Percentiles rank a stretch among this genome's conserved stretches.
Evolutionary conservation across 2,329 filamentous ascomycete genomes (phyloP).

Genomic region (Diplodia seriata): DNA sequence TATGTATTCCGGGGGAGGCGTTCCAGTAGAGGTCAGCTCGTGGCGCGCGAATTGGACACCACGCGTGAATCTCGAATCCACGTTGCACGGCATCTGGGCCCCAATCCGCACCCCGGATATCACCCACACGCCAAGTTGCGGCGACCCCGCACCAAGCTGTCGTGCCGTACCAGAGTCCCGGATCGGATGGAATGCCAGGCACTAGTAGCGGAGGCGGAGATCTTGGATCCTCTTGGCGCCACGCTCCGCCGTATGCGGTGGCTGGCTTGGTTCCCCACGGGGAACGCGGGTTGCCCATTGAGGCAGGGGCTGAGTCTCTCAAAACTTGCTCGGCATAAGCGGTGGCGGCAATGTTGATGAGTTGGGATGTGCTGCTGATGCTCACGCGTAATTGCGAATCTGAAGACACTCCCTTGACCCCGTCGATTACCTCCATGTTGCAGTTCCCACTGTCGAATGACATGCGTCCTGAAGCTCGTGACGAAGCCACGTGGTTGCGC

Average conservation of each 20-base stretch:
- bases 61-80: background rate
- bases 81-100: background rate
- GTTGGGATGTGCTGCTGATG: conserved; percentile 12
- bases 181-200: conserved; percentile 9
- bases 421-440: background rate
- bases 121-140: conserved; percentile 4
- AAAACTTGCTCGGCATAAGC: conserved; percentile 12
- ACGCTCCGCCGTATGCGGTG: conserved; percentile 1
- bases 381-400: background rate
- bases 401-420: background rate
- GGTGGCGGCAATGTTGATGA: conserved; percentile 6
- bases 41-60: background rate
- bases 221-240: conserved; percentile 24
- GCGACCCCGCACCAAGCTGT: conserved; percentile 15
- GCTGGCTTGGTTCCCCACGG: conserved; percentile 24
- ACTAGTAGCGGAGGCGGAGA: conserved; percentile 11
- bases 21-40: background rate
- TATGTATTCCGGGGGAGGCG: background rate
- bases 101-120: background rate
- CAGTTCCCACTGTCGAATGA: background rate
- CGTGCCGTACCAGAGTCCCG: background rate
- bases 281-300: background rate
- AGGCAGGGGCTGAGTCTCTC: background rate
- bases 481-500: background rate
- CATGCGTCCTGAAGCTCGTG: background rate